Percentiles rank a stretch among this genome's conserved stretches.
Conservation (phyloP, 2,329 filamentous ascomycete genomes). For the Scortechinia acanthostroma region DNA sequence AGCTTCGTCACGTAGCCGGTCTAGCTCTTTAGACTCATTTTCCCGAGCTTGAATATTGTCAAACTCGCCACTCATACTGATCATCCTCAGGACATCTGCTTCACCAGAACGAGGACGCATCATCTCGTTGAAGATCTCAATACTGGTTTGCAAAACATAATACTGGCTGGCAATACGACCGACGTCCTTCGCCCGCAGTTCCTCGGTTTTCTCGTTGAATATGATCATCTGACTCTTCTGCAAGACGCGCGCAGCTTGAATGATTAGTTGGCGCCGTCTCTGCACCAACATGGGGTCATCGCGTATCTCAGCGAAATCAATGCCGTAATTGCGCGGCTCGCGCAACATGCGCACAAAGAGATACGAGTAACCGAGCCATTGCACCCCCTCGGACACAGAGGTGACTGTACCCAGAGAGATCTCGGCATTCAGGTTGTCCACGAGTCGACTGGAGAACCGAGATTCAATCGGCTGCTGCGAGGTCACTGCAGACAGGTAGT, state of each 20-base stretch:
- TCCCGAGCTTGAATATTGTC: slow-evolving; percentile 93
- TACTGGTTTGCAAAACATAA: slow-evolving; percentile 86
- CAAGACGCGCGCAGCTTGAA: slow-evolving; percentile 78
- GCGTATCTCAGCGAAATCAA: slow-evolving; percentile 83
- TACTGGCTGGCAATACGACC: slow-evolving; percentile 95
- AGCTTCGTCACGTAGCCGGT: slow-evolving; percentile 60
- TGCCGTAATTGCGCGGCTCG: slow-evolving; percentile 86
- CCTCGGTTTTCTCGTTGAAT: slow-evolving; percentile 89
- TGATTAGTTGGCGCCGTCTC: slow-evolving; percentile 75
- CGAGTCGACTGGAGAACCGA: slow-evolving; percentile 85
- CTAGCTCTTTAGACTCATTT: slow-evolving; percentile 81
- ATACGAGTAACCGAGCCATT: slow-evolving; percentile 97
- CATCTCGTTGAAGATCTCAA: slow-evolving; percentile 93
- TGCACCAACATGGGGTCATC: slow-evolving; percentile 86
- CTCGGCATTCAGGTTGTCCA: slow-evolving; percentile 95
- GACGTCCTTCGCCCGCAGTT: slow-evolving; percentile 87
- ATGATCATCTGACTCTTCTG: slow-evolving; percentile 98
- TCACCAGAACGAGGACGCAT: slow-evolving; percentile 83
- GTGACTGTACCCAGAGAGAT: slow-evolving; percentile 91
- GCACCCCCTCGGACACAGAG: slow-evolving; percentile 83
- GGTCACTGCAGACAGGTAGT: slow-evolving; percentile 88
- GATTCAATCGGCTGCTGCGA: slow-evolving; percentile 96
- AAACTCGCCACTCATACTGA: slow-evolving; percentile 95
- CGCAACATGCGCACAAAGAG: slow-evolving; percentile 93
- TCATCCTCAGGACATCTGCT: slow-evolving; percentile 89